A percentile compares a stretch with the other conserved stretches of the same genome.
phyloP scores from a whole-genome alignment of 176 grass and related monocot species.

The Eleusine coracana region DNA sequence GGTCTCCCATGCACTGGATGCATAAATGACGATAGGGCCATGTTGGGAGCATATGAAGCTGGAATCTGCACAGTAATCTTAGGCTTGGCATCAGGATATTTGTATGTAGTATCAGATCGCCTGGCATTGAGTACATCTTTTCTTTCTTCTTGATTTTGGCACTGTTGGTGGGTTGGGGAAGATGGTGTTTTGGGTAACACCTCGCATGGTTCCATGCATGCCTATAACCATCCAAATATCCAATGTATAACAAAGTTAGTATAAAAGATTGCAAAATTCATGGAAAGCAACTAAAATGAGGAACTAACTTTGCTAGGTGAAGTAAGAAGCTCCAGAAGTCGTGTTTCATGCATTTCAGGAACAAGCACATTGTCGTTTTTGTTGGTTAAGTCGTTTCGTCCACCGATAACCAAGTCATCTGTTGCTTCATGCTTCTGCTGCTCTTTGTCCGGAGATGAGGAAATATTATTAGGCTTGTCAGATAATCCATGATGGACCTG shows the following conservation, averaged over 20 bases:
- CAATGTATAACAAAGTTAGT: background rate
- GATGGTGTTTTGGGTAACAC: conserved; percentile 33
- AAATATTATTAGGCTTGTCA: background rate
- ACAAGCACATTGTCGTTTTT: conserved; percentile 30
- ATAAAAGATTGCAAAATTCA: conserved; percentile 15
- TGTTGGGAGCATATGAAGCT: conserved; percentile 29
- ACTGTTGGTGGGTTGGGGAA: conserved; percentile 35
- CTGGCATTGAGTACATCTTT: conserved; percentile 20
- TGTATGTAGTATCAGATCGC: conserved; percentile 18
- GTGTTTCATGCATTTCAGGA: conserved; percentile 16
- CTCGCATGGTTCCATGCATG: conserved; percentile 36
- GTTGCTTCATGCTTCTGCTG: conserved; percentile 35
- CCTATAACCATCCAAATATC: conserved; percentile 29
- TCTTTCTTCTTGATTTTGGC: conserved; percentile 34
- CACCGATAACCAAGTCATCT: conserved; percentile 23
- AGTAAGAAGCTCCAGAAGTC: conserved; percentile 16
- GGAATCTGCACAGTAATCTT: conserved; percentile 52
- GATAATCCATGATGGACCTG: conserved; percentile 16
- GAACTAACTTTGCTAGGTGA: conserved; percentile 33
- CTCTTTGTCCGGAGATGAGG: conserved; percentile 15
- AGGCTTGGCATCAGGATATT: conserved; percentile 41
- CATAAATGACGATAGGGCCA: conserved; percentile 43
- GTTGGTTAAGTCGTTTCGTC: background rate
- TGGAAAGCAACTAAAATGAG: background rate
- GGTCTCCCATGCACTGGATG: conserved; percentile 44